Conservation (phyloP, 169 alveolate species). For the Plasmodium knowlesi region DNA sequence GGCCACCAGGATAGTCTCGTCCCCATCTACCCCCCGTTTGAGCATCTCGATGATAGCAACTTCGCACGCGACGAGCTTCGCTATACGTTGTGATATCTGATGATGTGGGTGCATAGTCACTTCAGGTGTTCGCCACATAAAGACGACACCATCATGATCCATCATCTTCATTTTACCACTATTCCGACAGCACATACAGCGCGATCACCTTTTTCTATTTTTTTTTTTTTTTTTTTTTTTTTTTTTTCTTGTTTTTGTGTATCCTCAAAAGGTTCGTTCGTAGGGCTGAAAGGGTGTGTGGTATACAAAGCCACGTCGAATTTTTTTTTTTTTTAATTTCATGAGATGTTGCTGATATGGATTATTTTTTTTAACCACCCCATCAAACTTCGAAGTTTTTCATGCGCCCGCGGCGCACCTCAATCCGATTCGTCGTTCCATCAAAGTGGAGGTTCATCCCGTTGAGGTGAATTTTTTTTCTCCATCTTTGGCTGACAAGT, state of each 20-base stretch:
- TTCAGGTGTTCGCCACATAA: too few relatives aligned
- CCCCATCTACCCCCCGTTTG: slow-evolving; percentile 93
- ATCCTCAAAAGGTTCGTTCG: neutral
- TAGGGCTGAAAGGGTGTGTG: neutral
- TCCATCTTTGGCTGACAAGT: neutral
- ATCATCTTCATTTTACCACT: too few relatives aligned
- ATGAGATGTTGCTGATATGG: neutral
- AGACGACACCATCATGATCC: too few relatives aligned
- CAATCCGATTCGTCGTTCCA: neutral
- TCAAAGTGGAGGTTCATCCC: neutral
- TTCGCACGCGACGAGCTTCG: slow-evolving; percentile 42
- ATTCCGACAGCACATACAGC: neutral
- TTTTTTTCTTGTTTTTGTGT: neutral
- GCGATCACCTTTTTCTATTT: neutral
- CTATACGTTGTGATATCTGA: neutral
- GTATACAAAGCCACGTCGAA: neutral
- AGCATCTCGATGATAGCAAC: slow-evolving; percentile 44
- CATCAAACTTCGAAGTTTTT: neutral
- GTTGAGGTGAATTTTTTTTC: neutral
- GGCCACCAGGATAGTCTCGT: slow-evolving; percentile 99
- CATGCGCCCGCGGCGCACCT: neutral
- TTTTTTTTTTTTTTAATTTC: neutral
- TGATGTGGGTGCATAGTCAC: neutral
- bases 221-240: too few relatives aligned
- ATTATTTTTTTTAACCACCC: neutral